Evolutionary conservation across 139 green algal genomes (phyloP).

Genomic region (Trebouxia sp.): DNA sequence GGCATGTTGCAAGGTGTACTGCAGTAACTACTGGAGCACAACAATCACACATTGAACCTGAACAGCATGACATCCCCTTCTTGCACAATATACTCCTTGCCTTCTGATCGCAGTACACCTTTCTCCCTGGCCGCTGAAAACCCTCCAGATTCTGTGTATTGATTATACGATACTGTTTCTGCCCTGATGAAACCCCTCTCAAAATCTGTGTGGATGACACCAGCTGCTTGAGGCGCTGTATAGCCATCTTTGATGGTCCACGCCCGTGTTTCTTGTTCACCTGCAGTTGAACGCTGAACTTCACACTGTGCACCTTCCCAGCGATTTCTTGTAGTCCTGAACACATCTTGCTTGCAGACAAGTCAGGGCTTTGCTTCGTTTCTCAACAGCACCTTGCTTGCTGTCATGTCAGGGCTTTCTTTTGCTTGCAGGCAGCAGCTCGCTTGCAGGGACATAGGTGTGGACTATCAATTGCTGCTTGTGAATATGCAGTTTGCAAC

Average conservation of each 20-base stretch:
- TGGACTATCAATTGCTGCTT: no score
- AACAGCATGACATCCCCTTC: constrained; percentile 96
- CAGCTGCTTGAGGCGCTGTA: constrained; percentile 88
- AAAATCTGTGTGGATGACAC: constrained; percentile 96
- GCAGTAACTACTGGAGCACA: not conserved
- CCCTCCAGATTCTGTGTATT: constrained; percentile 72
- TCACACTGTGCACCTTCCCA: no score
- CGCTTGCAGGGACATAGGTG: no score
- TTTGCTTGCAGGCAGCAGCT: no score
- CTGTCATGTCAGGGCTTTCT: no score
- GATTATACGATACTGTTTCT: constrained; percentile 85
- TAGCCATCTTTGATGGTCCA: constrained; percentile 88
- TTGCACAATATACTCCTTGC: constrained; percentile 97
- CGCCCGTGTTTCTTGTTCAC: constrained; percentile 93
- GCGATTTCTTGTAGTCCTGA: no score
- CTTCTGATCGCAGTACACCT: constrained; percentile 86
- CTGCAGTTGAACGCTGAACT: constrained; percentile 50
- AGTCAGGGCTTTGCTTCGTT: no score
- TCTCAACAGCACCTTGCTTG: no score
- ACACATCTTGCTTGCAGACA: no score
- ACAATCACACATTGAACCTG: constrained; percentile 46
- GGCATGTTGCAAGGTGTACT: not conserved
- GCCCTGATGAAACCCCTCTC: constrained; percentile 94
- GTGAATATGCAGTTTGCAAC: no score
- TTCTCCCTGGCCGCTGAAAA: constrained; percentile 68